These are phyloP conservation scores for Starmera stellimalicola DNA, from an alignment of 1,139 yeast genomes.

Conservation along the genomic window DNA sequence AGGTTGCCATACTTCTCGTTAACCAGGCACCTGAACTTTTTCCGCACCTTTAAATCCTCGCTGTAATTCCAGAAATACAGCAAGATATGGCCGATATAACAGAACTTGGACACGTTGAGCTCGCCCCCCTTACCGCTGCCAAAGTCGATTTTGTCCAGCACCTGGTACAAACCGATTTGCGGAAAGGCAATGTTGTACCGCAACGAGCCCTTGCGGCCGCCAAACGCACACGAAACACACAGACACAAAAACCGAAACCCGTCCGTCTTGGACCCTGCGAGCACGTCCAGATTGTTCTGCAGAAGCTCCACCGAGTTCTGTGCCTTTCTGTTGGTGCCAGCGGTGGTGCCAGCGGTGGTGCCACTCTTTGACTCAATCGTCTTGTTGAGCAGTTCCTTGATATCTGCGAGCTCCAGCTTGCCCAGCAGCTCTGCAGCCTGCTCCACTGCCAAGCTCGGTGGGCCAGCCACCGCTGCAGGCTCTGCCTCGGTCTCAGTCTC, in stretches of 20 bases:
- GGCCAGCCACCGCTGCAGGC: no score
- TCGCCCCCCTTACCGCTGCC: not conserved
- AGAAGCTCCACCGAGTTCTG: no score
- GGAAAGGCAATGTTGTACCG: not conserved
- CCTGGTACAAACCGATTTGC: not conserved
- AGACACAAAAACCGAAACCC: no score
- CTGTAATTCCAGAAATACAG: slow-evolving; percentile 5
- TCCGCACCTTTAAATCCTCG: not conserved
- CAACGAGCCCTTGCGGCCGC: slow-evolving; percentile 4
- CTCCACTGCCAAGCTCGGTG: not conserved
- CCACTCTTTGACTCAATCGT: not conserved
- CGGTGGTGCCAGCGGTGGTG: no score
- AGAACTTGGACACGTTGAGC: slow-evolving; percentile 2
- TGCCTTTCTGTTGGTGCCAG: no score
- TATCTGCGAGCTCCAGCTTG: not conserved
- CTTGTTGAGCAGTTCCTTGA: not conserved
- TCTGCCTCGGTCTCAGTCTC: no score
- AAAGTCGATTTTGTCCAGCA: not conserved
- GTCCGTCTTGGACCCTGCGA: no score
- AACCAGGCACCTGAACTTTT: no score
- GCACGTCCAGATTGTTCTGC: no score
- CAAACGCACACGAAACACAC: slow-evolving; percentile 9
- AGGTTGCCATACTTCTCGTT: slow-evolving; percentile 5
- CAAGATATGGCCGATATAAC: slow-evolving; percentile 8
- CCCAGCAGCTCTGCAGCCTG: not conserved